A percentile compares a stretch with the other conserved stretches of the same genome.
These are phyloP conservation scores for Pichia sp. DNA, from an alignment of 1,139 yeast species.

Conservation along the genomic window DNA sequence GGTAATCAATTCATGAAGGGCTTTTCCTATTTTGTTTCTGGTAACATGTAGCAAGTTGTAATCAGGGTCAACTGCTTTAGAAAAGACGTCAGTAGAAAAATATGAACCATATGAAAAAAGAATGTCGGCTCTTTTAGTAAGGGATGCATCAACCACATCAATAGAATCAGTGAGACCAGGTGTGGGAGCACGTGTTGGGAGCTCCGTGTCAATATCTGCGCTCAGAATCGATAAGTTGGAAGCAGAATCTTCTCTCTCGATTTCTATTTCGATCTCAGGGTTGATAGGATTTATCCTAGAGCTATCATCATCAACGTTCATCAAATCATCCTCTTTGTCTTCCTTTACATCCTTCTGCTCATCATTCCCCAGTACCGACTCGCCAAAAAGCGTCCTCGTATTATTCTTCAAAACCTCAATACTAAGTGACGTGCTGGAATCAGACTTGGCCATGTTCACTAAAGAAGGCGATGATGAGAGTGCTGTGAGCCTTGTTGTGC, in stretches of 20 bases:
- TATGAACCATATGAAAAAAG: conserved; percentile 40
- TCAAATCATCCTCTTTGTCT: conserved; percentile 6
- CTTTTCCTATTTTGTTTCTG: conserved; percentile 57
- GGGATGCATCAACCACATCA: conserved; percentile 38
- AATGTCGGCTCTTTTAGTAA: conserved; percentile 54
- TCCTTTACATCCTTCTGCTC: background rate
- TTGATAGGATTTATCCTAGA: conserved; percentile 14
- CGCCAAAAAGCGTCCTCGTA: background rate
- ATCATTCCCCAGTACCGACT: too few species aligned
- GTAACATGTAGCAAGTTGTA: conserved; percentile 58
- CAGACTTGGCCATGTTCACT: background rate
- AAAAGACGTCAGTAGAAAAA: conserved; percentile 46
- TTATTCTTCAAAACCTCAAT: conserved; percentile 4
- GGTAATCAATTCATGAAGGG: conserved; percentile 53
- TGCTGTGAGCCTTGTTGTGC: conserved; percentile 2
- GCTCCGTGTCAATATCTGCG: conserved; percentile 28
- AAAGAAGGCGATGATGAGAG: conserved; percentile 18
- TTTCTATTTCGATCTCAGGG: conserved; percentile 11
- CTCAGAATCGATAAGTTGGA: conserved; percentile 16
- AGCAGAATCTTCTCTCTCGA: conserved; percentile 8
- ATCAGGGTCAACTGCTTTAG: conserved; percentile 41
- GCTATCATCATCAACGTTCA: conserved; percentile 6
- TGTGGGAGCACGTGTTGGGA: conserved; percentile 22
- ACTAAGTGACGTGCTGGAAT: conserved; percentile 3
- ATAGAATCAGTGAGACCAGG: conserved; percentile 28